These are phyloP conservation scores for Saprolegnia diclina DNA, from an alignment of 352 stramenopile species.

Conservation along the genomic window DNA sequence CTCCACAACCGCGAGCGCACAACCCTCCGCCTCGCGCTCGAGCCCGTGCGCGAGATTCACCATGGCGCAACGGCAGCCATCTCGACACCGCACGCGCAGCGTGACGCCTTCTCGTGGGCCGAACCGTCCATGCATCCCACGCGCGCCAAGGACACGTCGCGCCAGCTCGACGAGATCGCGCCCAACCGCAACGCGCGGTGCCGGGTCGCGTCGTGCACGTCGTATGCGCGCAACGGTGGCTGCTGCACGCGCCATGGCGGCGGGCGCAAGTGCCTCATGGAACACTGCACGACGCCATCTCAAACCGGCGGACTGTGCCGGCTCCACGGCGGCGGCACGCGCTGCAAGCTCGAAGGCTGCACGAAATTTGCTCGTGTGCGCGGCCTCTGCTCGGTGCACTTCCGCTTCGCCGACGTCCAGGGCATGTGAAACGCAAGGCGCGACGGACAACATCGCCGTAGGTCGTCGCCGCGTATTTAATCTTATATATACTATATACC, in stretches of 20 bases:
- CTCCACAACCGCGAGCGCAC: not conserved
- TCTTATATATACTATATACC: not conserved
- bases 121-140: conserved; percentile 5
- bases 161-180: not conserved
- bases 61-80: not conserved
- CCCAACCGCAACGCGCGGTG: not conserved
- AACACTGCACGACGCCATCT: conserved; percentile 64
- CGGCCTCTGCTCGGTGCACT: conserved; percentile 78
- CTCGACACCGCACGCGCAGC: not conserved
- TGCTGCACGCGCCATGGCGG: conserved; percentile 24
- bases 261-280: conserved; percentile 36
- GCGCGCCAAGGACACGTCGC: not conserved
- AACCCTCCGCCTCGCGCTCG: not conserved
- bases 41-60: not conserved
- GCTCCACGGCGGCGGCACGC: conserved; percentile 75
- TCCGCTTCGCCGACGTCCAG: not conserved
- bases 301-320: conserved; percentile 79
- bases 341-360: conserved; percentile 77
- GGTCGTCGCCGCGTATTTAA: conserved; percentile 2
- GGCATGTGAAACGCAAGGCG: conserved; percentile 1
- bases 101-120: not conserved
- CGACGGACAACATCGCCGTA: not conserved
- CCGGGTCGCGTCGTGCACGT: conserved; percentile 4
- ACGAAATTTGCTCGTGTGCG: conserved; percentile 79
- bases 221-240: conserved; percentile 21